These are phyloP conservation scores for Tylopilus rubrobrunneus DNA, from an alignment of 768 basidiomycete genomes.

Conservation along the genomic window DNA sequence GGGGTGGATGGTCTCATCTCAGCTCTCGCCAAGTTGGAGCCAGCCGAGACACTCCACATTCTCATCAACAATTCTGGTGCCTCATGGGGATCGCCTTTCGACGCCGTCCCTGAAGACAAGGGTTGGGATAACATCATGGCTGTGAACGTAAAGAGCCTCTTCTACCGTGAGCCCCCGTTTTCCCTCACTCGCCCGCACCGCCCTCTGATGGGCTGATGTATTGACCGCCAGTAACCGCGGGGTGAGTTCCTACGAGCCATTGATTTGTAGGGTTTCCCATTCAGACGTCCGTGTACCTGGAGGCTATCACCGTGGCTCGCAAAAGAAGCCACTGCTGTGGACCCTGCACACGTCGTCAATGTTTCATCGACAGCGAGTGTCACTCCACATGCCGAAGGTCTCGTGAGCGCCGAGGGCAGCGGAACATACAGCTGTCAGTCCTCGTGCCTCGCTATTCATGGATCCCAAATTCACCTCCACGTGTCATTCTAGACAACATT, in stretches of 20 bases:
- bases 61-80: conserved; percentile 83
- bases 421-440: conserved; percentile 80
- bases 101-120: conserved; percentile 71
- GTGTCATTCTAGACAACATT: conserved; percentile 51
- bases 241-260: conserved; percentile 25
- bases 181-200: neutral
- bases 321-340: conserved; percentile 57
- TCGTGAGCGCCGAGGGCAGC: conserved; percentile 48
- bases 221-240: conserved; percentile 38
- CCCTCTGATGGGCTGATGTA: neutral
- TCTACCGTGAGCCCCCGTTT: conserved; percentile 55
- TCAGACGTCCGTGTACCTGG: neutral
- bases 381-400: conserved; percentile 44
- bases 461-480: neutral
- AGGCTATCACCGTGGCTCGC: conserved; percentile 47
- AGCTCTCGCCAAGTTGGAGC: conserved; percentile 65
- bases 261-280: neutral
- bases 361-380: conserved; percentile 71
- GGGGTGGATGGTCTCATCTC: conserved; percentile 72
- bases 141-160: conserved; percentile 82
- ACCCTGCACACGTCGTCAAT: conserved; percentile 79
- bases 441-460: neutral
- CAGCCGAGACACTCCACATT: conserved; percentile 61
- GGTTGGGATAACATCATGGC: conserved; percentile 85
- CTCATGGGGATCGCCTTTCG: conserved; percentile 71